phyloP scores from a whole-genome alignment of 2,329 filamentous ascomycete species.

The Clarireedia monteithiana region DNA sequence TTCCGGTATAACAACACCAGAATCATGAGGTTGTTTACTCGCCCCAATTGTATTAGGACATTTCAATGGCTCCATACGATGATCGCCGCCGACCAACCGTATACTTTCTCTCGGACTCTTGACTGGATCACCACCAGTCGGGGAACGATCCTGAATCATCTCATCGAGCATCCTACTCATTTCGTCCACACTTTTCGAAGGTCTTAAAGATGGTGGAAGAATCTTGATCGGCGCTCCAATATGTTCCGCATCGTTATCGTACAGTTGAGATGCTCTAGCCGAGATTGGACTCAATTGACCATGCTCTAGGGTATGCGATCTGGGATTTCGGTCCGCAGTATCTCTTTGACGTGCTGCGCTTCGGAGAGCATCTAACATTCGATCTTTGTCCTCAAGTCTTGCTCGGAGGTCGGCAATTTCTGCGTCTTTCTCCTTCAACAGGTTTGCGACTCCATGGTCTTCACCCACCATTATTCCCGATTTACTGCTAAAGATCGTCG shows the following conservation, averaged over 20 bases:
- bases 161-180: constrained; percentile 91
- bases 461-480: constrained; percentile 66
- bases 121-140: constrained; percentile 59
- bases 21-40: constrained; percentile 2
- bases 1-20: constrained; percentile 3
- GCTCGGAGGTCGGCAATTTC: constrained; percentile 89
- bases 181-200: constrained; percentile 69
- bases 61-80: constrained; percentile 5
- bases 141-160: constrained; percentile 88
- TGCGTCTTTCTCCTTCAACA: constrained; percentile 80
- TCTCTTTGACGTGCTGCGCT: constrained; percentile 82
- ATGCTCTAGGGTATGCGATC: constrained; percentile 18
- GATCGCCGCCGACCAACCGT: constrained; percentile 42
- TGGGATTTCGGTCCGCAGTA: constrained; percentile 52
- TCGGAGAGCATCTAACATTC: constrained; percentile 81
- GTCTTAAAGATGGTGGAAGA: constrained; percentile 17
- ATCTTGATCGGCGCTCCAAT: constrained; percentile 10
- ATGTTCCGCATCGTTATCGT: constrained; percentile 14
- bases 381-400: constrained; percentile 87
- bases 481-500: constrained; percentile 58
- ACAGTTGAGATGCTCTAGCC: constrained; percentile 22
- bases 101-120: constrained; percentile 61
- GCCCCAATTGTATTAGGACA: not conserved
- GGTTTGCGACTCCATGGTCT: constrained; percentile 63
- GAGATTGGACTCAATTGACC: constrained; percentile 27